phyloP scores from a whole-genome alignment of 768 basidiomycete species.

The Chiua virens region DNA sequence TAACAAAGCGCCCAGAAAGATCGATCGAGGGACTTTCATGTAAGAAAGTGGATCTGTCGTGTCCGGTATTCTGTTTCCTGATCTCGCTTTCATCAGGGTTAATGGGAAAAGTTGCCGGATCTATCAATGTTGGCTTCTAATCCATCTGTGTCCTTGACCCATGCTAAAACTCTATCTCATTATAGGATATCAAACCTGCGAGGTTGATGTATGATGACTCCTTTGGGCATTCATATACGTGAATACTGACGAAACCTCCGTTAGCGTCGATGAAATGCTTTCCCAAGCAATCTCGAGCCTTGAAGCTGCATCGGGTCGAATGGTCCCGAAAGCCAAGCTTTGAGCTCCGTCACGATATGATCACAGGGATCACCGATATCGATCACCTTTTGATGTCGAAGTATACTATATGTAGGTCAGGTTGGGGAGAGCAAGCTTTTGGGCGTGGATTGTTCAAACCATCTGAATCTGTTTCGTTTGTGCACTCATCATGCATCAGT shows the following conservation, averaged over 20 bases:
- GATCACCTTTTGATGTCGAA: too few relatives aligned
- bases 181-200: constrained; percentile 77
- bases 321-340: constrained; percentile 51
- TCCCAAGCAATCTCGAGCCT: constrained; percentile 63
- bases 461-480: background rate
- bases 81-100: constrained; percentile 47
- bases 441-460: too few relatives aligned
- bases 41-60: constrained; percentile 38
- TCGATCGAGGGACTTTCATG: constrained; percentile 59
- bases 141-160: background rate
- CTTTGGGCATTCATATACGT: background rate
- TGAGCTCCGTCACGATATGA: background rate
- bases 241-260: constrained; percentile 7
- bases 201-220: constrained; percentile 66
- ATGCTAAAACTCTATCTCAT: constrained; percentile 4
- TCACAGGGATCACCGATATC: too few relatives aligned
- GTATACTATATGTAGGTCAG: too few relatives aligned
- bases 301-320: constrained; percentile 40
- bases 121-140: constrained; percentile 52
- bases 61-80: background rate
- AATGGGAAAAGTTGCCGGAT: constrained; percentile 77
- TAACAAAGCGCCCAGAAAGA: constrained; percentile 66
- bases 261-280: constrained; percentile 81
- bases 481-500: too few relatives aligned
- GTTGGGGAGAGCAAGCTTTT: too few relatives aligned